phyloP scores from a whole-genome alignment of 331 rosid genomes.

The Acacia concinna region DNA sequence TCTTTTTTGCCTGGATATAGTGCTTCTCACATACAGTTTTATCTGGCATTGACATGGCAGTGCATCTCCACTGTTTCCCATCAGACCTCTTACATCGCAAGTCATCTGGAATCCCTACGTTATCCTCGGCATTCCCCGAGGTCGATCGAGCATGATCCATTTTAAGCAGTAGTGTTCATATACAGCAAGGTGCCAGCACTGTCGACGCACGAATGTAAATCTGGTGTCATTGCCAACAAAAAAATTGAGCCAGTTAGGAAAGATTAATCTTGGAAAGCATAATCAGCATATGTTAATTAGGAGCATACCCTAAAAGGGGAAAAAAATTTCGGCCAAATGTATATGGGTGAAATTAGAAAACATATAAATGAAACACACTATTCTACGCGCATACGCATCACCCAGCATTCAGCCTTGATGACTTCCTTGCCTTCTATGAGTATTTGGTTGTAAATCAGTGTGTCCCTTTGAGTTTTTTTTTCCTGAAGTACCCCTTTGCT shows the following conservation, averaged over 20 bases:
- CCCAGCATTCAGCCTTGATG: not conserved
- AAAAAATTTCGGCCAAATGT: not conserved
- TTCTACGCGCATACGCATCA: not conserved
- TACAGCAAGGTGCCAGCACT: not conserved
- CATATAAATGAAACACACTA: not conserved
- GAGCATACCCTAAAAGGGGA: not conserved
- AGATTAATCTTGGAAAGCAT: not conserved
- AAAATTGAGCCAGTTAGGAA: not conserved
- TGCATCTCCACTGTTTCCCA: slow-evolving; percentile 98
- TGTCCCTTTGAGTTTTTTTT: not conserved
- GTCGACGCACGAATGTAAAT: not conserved
- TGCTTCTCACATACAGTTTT: slow-evolving; percentile 97
- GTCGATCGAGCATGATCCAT: slow-evolving; percentile 15
- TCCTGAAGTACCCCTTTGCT: not conserved
- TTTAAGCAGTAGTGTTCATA: not conserved
- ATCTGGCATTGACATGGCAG: slow-evolving; percentile 98
- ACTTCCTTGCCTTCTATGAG: not conserved
- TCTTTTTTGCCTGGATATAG: slow-evolving; percentile 94
- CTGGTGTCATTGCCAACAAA: not conserved
- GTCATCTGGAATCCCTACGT: slow-evolving; percentile 84
- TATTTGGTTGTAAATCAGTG: not conserved
- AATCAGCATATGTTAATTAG: not conserved
- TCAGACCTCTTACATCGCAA: slow-evolving; percentile 96
- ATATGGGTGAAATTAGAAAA: not conserved
- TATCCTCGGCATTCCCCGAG: slow-evolving; percentile 51